phyloP scores from a whole-genome alignment of 805 yeast species.

The Metschnikowia borealis region DNA sequence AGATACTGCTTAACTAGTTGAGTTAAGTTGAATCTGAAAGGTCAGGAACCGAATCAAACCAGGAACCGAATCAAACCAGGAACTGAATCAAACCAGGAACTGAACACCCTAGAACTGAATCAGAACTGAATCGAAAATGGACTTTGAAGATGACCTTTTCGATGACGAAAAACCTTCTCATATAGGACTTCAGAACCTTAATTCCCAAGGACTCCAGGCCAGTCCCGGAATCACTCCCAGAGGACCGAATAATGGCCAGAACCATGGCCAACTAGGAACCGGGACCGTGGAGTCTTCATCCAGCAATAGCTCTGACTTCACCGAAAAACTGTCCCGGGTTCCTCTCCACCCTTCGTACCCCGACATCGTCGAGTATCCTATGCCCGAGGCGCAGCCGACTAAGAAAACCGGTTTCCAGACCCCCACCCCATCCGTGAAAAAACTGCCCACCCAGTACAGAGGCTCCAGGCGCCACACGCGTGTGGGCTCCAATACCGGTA shows the following conservation, averaged over 20 bases:
- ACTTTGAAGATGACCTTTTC: constrained; percentile 17
- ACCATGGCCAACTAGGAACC: no score
- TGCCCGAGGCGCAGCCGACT: not conserved
- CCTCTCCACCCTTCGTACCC: constrained; percentile 6
- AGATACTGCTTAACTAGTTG: no score
- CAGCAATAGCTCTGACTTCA: not conserved
- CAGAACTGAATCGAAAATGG: not conserved
- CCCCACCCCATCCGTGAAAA: not conserved
- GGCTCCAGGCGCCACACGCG: constrained; percentile 7
- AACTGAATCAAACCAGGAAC: no score
- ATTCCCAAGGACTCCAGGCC: not conserved
- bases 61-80: no score
- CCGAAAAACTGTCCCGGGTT: not conserved
- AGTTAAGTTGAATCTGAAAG: no score
- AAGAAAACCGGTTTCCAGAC: not conserved
- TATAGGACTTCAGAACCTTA: constrained; percentile 1
- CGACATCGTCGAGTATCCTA: not conserved
- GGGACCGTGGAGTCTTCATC: not conserved
- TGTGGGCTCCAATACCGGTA: constrained; percentile 10
- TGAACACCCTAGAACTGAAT: no score
- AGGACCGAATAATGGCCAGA: not conserved
- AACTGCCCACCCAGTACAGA: constrained; percentile 1
- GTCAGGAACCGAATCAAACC: not conserved
- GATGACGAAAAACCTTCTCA: constrained; percentile 14
- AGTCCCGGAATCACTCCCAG: not conserved